These are phyloP conservation scores for Collybia sordida DNA, from an alignment of 768 basidiomycete genomes.

Conservation along the genomic window DNA sequence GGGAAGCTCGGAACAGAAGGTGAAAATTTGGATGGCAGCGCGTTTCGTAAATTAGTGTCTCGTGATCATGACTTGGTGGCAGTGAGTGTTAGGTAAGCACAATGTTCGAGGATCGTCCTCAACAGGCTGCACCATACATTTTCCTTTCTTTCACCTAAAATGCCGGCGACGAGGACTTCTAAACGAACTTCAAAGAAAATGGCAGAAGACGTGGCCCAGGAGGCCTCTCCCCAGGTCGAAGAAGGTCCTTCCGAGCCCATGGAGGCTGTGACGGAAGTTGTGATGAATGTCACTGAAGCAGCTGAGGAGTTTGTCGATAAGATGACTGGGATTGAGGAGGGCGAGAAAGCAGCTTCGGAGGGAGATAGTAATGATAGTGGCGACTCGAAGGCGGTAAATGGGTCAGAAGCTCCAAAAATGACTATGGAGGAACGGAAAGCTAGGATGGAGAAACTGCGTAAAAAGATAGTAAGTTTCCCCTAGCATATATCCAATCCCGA, in stretches of 20 bases:
- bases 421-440: conserved; percentile 74
- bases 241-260: background rate
- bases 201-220: background rate
- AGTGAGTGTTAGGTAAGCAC: too few species aligned
- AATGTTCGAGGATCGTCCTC: too few species aligned
- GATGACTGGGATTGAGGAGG: conserved; percentile 24
- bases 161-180: conserved; percentile 10
- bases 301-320: conserved; percentile 28
- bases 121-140: background rate
- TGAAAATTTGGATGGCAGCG: too few species aligned
- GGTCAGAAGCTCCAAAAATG: conserved; percentile 21
- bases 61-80: too few species aligned
- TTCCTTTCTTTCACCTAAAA: conserved; percentile 3
- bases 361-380: conserved; percentile 16
- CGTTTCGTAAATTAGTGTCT: too few species aligned
- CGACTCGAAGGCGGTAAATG: conserved; percentile 17
- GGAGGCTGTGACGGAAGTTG: conserved; percentile 2
- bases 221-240: background rate
- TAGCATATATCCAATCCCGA: background rate
- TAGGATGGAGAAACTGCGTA: conserved; percentile 74
- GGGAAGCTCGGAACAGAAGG: too few species aligned
- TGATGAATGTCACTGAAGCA: conserved; percentile 14
- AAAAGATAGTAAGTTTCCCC: conserved; percentile 68
- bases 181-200: conserved; percentile 5
- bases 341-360: background rate